These are phyloP conservation scores for Carex myosuroides DNA, from an alignment of 176 grass and related monocot genomes.

Conservation along the genomic window DNA sequence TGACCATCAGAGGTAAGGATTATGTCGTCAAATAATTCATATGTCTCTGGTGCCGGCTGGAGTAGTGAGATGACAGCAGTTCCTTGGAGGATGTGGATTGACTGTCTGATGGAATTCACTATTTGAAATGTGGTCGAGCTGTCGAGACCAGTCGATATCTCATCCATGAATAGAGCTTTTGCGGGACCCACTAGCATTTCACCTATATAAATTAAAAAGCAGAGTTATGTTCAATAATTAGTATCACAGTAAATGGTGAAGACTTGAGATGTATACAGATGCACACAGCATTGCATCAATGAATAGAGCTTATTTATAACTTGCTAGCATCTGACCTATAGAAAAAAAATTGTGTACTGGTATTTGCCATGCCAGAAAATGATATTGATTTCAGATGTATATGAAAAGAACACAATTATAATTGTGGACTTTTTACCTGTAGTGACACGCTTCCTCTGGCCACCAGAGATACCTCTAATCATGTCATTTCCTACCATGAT, in stretches of 20 bases:
- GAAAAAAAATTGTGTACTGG: neutral
- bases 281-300: conserved; percentile 2
- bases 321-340: neutral
- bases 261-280: neutral
- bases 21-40: conserved; percentile 37
- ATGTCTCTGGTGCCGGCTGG: conserved; percentile 36
- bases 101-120: conserved; percentile 23
- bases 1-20: conserved; percentile 31
- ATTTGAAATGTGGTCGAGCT: conserved; percentile 39
- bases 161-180: conserved; percentile 36
- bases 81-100: conserved; percentile 27
- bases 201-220: neutral
- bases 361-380: neutral
- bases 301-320: neutral
- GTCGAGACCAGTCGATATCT: conserved; percentile 39
- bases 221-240: neutral
- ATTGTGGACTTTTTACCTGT: conserved; percentile 6
- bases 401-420: neutral
- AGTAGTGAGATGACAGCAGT: conserved; percentile 29
- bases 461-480: conserved; percentile 30
- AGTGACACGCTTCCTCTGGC: conserved; percentile 30
- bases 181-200: conserved; percentile 39
- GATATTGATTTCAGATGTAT: neutral
- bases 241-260: neutral
- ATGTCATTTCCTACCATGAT: conserved; percentile 29